Conservation (phyloP, 306 rosid species). For the Lablab purpureus region DNA sequence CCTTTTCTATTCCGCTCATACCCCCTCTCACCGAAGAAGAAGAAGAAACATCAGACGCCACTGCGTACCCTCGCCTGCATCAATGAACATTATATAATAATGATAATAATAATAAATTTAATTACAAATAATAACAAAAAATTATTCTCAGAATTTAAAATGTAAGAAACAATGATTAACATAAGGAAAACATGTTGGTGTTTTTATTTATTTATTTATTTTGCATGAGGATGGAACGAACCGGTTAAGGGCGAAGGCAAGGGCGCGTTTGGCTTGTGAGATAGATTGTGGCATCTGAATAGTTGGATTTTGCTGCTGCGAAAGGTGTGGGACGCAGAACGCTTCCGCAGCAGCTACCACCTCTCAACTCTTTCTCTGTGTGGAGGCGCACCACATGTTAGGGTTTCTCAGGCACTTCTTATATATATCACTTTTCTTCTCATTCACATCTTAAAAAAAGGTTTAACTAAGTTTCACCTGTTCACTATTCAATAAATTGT, state of each 20-base stretch:
- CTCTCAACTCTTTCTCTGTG: neutral
- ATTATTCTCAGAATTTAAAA: too few relatives aligned
- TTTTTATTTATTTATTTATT: too few relatives aligned
- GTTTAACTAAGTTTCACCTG: too few relatives aligned
- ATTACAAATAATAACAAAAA: too few relatives aligned
- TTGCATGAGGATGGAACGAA: neutral
- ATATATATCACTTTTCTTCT: neutral
- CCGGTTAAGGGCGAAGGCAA: neutral
- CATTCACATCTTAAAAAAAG: too few relatives aligned
- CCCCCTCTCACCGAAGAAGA: constrained; percentile 25
- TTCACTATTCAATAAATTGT: too few relatives aligned
- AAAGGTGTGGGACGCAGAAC: neutral
- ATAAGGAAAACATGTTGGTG: neutral
- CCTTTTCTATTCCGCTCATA: constrained; percentile 31
- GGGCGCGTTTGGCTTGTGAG: constrained; percentile 10
- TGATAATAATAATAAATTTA: too few relatives aligned
- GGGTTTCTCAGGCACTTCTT: neutral
- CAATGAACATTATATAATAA: neutral
- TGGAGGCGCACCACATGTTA: neutral
- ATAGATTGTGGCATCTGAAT: constrained; percentile 4
- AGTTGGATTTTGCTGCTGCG: neutral
- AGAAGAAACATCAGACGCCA: constrained; percentile 35
- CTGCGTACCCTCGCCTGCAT: constrained; percentile 54
- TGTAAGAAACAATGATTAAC: too few relatives aligned
- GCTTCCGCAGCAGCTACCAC: constrained; percentile 25